These are phyloP conservation scores for Neurospora tetrasperma DNA, from an alignment of 495 filamentous ascomycete genomes.

Conservation along the genomic window DNA sequence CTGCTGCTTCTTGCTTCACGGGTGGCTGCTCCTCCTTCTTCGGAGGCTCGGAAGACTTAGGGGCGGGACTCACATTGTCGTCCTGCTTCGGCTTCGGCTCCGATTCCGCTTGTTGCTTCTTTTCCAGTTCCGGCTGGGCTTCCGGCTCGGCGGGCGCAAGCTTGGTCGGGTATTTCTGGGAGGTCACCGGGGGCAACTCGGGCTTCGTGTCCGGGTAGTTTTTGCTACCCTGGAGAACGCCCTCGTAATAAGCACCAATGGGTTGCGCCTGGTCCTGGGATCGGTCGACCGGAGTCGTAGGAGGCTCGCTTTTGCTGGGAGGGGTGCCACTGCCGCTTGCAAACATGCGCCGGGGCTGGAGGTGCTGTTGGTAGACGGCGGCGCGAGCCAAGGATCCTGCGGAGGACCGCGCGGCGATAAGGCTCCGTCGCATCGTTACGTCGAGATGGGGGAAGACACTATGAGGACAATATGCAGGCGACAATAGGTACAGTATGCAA, in stretches of 20 bases:
- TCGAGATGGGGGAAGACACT: neutral
- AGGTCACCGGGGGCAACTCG: slow-evolving; percentile 17
- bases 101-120: slow-evolving; percentile 19
- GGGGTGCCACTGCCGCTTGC: slow-evolving; percentile 2
- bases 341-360: slow-evolving; percentile 14
- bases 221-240: slow-evolving; percentile 34
- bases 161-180: slow-evolving; percentile 6
- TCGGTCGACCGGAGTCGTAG: slow-evolving; percentile 11
- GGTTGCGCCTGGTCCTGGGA: slow-evolving; percentile 24
- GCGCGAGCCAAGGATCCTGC: slow-evolving; percentile 15
- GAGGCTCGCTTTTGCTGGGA: slow-evolving; percentile 8
- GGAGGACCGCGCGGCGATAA: slow-evolving; percentile 17
- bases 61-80: neutral
- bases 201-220: slow-evolving; percentile 21
- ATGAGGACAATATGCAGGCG: neutral
- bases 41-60: neutral
- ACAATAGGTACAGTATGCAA: neutral
- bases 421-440: slow-evolving; percentile 16
- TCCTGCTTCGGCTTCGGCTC: slow-evolving; percentile 13
- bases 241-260: slow-evolving; percentile 33
- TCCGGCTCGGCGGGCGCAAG: slow-evolving; percentile 6
- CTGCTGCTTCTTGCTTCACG: slow-evolving; percentile 15
- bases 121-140: slow-evolving; percentile 11
- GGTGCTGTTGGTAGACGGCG: slow-evolving; percentile 7
- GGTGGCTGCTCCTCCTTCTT: slow-evolving; percentile 2